Evolutionary conservation across 176 grass and related monocot species (phyloP).

Genomic region (Cocos nucifera): DNA sequence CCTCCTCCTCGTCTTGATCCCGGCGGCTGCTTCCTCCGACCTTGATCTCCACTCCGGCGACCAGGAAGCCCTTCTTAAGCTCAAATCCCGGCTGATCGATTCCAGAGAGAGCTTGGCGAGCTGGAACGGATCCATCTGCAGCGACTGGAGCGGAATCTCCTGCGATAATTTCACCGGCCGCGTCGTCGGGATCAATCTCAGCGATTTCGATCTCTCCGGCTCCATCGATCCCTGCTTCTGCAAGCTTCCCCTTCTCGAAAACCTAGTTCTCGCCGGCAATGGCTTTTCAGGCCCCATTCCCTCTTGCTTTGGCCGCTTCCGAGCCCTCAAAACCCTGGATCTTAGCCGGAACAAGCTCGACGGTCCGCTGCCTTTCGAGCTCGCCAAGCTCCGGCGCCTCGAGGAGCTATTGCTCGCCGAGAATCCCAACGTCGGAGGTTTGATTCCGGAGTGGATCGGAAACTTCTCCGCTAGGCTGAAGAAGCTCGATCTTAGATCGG

Average conservation of each 20-base stretch:
- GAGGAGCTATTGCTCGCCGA: conserved; percentile 7
- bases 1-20: not conserved
- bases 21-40: not conserved
- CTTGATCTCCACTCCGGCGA: conserved; percentile 4
- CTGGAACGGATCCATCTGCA: conserved; percentile 12
- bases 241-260: conserved; percentile 7
- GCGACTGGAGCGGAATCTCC: conserved; percentile 3
- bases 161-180: conserved; percentile 17
- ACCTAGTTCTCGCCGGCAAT: conserved; percentile 10
- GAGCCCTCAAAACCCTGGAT: conserved; percentile 9
- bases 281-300: conserved; percentile 2
- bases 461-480: conserved; percentile 5
- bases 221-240: not conserved
- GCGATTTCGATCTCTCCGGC: conserved; percentile 1
- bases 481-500: conserved; percentile 14
- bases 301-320: conserved; percentile 7
- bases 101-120: not conserved
- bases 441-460: conserved; percentile 1
- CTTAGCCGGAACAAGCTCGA: conserved; percentile 16
- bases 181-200: conserved; percentile 6
- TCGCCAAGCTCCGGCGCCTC: conserved; percentile 8
- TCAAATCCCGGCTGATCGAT: conserved; percentile 2
- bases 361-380: conserved; percentile 5
- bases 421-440: conserved; percentile 6
- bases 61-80: conserved; percentile 1